Conservation (phyloP, 768 basidiomycete genomes). For the Tephrocybe sp. region DNA sequence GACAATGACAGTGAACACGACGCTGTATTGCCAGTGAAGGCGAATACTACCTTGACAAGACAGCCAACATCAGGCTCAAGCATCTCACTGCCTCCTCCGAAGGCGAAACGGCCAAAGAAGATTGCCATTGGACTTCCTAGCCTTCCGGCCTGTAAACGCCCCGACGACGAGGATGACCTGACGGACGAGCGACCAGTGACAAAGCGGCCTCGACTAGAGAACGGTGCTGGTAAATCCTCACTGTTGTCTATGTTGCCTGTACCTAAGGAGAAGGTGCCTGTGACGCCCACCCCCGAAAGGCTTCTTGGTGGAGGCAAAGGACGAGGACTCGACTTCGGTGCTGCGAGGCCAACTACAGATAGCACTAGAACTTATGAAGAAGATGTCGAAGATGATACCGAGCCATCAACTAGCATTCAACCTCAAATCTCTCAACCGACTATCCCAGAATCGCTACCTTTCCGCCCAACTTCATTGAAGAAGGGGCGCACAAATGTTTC, state of each 20-base stretch:
- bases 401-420: constrained; percentile 3
- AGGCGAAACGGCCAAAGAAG: constrained; percentile 54
- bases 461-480: constrained; percentile 57
- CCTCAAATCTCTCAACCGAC: constrained; percentile 8
- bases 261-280: constrained; percentile 56
- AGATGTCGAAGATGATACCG: constrained; percentile 24
- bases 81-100: constrained; percentile 20
- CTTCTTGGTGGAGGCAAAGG: constrained; percentile 65
- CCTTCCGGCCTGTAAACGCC: constrained; percentile 30
- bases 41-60: constrained; percentile 6
- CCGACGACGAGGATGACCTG: constrained; percentile 37
- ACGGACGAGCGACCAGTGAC: constrained; percentile 45
- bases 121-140: constrained; percentile 58
- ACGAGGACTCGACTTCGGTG: constrained; percentile 59
- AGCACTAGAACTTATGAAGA: constrained; percentile 12
- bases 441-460: constrained; percentile 36
- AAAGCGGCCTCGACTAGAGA: constrained; percentile 54
- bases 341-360: constrained; percentile 15
- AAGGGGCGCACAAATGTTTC: constrained; percentile 62
- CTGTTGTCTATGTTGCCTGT: constrained; percentile 73
- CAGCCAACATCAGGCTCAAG: constrained; percentile 17
- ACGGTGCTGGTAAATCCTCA: constrained; percentile 61
- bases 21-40: constrained; percentile 5
- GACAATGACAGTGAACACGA: constrained; percentile 51
- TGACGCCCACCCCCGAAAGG: constrained; percentile 42